Percentiles rank a stretch among this genome's conserved stretches.
These are phyloP conservation scores for Kockiozyma suomiensis DNA, from an alignment of 805 yeast genomes.

Conservation along the genomic window DNA sequence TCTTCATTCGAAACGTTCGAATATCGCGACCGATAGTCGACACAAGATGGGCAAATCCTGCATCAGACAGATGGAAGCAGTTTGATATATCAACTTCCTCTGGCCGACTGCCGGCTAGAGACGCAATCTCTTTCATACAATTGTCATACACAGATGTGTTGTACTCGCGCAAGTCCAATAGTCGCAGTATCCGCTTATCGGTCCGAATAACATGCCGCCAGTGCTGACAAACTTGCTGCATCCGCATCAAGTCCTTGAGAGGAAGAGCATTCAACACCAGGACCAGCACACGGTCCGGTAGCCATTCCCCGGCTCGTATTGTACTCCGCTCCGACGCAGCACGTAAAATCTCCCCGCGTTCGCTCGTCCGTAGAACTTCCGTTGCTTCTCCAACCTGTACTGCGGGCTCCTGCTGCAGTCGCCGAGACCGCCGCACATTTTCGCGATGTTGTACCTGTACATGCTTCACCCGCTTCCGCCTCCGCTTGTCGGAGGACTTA, in stretches of 20 bases:
- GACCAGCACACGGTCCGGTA: constrained; percentile 63
- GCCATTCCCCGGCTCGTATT: neutral
- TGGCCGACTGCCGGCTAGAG: constrained; percentile 68
- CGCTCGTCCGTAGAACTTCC: neutral
- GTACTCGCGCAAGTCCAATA: constrained; percentile 63
- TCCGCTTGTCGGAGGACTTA: neutral
- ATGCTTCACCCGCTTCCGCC: neutral
- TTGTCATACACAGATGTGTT: constrained; percentile 62
- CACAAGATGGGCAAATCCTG: constrained; percentile 69
- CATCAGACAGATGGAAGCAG: constrained; percentile 77
- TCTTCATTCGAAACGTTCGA: constrained; percentile 58
- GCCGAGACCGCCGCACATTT: neutral
- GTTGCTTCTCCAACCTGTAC: neutral
- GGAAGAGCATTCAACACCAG: constrained; percentile 56
- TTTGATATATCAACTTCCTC: constrained; percentile 62
- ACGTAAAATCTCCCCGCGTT: neutral
- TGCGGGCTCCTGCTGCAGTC: neutral
- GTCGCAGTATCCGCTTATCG: constrained; percentile 56
- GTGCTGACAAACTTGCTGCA: constrained; percentile 60
- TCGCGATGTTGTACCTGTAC: neutral
- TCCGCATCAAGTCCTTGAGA: constrained; percentile 62
- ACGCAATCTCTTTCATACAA: constrained; percentile 59
- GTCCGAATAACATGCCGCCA: constrained; percentile 69
- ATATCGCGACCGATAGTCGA: constrained; percentile 72
- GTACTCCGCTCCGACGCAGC: neutral